These are phyloP conservation scores for Penicillium tannophilum DNA, from an alignment of 495 filamentous ascomycete species.

Conservation along the genomic window DNA sequence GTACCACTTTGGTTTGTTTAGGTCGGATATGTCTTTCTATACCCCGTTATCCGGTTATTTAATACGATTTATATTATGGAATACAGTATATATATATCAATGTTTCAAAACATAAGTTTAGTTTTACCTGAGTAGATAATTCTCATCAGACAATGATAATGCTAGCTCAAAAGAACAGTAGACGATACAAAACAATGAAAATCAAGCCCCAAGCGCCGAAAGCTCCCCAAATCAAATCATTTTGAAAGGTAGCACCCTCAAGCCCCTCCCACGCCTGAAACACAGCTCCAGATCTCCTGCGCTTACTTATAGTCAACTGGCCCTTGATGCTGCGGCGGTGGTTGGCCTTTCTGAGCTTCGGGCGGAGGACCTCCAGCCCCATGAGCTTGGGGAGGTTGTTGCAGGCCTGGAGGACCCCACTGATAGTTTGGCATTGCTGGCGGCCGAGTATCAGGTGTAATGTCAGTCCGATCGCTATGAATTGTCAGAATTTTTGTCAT, in stretches of 20 bases:
- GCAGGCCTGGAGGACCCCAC: slow-evolving; percentile 26
- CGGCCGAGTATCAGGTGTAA: slow-evolving; percentile 45
- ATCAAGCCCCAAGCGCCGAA: slow-evolving; percentile 2
- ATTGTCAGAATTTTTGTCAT: slow-evolving; percentile 11
- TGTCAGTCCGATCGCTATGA: slow-evolving; percentile 46
- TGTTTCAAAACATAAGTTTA: background rate
- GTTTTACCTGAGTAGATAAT: background rate
- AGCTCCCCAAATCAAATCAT: background rate
- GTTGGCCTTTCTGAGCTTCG: slow-evolving; percentile 5
- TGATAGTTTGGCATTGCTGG: slow-evolving; percentile 27
- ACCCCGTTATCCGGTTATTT: slow-evolving; percentile 1
- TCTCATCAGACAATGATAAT: background rate
- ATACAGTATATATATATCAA: no score
- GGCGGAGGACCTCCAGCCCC: slow-evolving; percentile 3
- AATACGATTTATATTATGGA: slow-evolving; percentile 1
- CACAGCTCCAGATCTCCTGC: background rate
- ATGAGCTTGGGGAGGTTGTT: slow-evolving; percentile 28
- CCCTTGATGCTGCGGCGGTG: slow-evolving; percentile 8
- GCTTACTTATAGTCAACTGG: slow-evolving; percentile 20
- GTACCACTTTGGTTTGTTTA: slow-evolving; percentile 6
- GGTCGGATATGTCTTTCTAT: slow-evolving; percentile 10
- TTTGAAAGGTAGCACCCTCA: background rate
- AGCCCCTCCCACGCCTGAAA: background rate
- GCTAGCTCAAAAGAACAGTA: background rate
- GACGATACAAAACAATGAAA: background rate